phyloP scores from a whole-genome alignment of 495 filamentous ascomycete genomes.

The Xylaria palmicola region DNA sequence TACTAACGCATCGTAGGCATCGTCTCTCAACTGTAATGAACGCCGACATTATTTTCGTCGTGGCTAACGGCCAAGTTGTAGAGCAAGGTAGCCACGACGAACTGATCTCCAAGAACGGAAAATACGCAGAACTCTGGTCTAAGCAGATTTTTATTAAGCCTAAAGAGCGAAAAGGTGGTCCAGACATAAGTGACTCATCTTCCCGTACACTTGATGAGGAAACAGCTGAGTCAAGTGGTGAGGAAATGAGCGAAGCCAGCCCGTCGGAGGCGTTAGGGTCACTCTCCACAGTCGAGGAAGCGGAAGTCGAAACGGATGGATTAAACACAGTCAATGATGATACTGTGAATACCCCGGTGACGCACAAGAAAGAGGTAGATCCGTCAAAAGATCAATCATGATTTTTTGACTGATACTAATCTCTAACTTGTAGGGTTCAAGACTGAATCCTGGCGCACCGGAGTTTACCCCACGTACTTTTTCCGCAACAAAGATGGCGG shows the following conservation, averaged over 20 bases:
- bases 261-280: conserved; percentile 21
- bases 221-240: conserved; percentile 29
- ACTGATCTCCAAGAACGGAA: conserved; percentile 53
- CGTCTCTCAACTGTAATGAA: conserved; percentile 70
- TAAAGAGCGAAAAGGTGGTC: conserved; percentile 38
- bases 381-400: conserved; percentile 40
- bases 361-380: conserved; percentile 51
- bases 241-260: conserved; percentile 30
- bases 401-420: conserved; percentile 45
- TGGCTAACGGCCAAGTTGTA: conserved; percentile 62
- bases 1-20: conserved; percentile 42
- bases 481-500: conserved; percentile 14
- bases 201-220: not conserved
- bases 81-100: conserved; percentile 66
- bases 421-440: conserved; percentile 45
- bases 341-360: conserved; percentile 29
- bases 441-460: conserved; percentile 54
- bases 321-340: conserved; percentile 13
- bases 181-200: conserved; percentile 5
- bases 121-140: conserved; percentile 63
- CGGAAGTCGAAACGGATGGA: not conserved
- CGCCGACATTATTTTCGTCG: conserved; percentile 65
- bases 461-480: conserved; percentile 52
- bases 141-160: conserved; percentile 57
- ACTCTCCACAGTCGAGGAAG: conserved; percentile 9